Conservation (phyloP, 2,329 filamentous ascomycete genomes). For the Pseudogymnoascus sp. region DNA sequence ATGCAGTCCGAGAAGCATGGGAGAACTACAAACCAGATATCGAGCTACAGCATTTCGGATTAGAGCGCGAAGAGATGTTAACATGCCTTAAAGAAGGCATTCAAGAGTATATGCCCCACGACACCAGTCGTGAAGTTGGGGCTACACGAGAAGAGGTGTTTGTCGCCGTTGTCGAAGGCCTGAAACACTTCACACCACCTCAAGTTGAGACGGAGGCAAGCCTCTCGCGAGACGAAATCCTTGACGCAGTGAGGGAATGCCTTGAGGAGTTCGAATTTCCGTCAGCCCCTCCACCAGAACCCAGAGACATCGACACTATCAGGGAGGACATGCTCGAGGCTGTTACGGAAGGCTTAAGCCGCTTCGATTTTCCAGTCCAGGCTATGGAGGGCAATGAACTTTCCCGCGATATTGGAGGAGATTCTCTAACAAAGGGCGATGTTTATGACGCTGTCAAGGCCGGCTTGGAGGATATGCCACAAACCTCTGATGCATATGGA, state of each 20-base stretch:
- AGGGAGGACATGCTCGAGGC: conserved; percentile 57
- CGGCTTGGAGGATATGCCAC: conserved; percentile 43
- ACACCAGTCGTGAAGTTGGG: conserved; percentile 37
- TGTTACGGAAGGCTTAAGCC: conserved; percentile 51
- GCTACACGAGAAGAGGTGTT: conserved; percentile 80
- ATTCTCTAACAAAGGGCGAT: conserved; percentile 42
- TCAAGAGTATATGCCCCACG: conserved; percentile 55
- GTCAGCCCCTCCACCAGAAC: conserved; percentile 50
- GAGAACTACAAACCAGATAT: conserved; percentile 93
- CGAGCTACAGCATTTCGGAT: conserved; percentile 78
- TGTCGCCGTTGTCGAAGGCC: conserved; percentile 73
- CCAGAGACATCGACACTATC: conserved; percentile 46
- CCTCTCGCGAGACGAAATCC: conserved; percentile 73
- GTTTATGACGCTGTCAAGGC: conserved; percentile 52
- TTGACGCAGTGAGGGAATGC: conserved; percentile 76
- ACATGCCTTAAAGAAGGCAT: conserved; percentile 81
- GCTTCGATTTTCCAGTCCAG: conserved; percentile 37
- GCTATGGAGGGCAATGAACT: conserved; percentile 37
- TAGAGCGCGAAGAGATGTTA: conserved; percentile 85
- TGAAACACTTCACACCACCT: conserved; percentile 73
- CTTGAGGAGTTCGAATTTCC: conserved; percentile 78
- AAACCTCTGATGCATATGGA: conserved; percentile 34
- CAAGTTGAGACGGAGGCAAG: conserved; percentile 60
- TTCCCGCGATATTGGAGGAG: conserved; percentile 55
- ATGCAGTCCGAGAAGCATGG: conserved; percentile 83